Evolutionary conservation across 129 eudicot genomes (phyloP).

Genomic region (Gnaphalium uliginosum): DNA sequence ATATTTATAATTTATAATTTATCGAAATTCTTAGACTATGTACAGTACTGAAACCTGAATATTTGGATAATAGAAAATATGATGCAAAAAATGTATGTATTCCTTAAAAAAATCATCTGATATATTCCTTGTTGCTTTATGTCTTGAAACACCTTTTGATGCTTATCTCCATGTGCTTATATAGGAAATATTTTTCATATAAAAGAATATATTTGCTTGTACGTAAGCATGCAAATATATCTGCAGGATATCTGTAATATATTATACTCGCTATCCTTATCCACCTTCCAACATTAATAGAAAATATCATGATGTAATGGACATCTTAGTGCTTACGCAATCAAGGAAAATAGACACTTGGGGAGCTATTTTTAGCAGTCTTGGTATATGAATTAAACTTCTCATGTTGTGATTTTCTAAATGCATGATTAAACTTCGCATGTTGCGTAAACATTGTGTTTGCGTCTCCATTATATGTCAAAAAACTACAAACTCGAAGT

Average conservation of each 20-base stretch:
- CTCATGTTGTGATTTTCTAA: neutral
- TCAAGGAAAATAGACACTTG: constrained; percentile 19
- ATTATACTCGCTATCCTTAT: constrained; percentile 6
- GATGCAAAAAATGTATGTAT: constrained; percentile 15
- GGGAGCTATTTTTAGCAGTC: constrained; percentile 8
- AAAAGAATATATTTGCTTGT: constrained; percentile 29
- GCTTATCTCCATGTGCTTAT: constrained; percentile 28
- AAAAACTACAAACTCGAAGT: constrained; percentile 9
- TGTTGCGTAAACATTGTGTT: constrained; percentile 1
- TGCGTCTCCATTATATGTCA: neutral
- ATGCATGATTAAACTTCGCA: neutral
- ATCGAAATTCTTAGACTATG: constrained; percentile 15
- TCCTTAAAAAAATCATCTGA: neutral
- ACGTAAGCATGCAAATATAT: constrained; percentile 33
- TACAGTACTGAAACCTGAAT: constrained; percentile 14
- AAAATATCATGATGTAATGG: constrained; percentile 1
- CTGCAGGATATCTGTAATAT: constrained; percentile 19
- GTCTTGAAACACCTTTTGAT: constrained; percentile 26
- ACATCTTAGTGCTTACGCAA: neutral
- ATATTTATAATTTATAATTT: too few species aligned
- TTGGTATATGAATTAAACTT: constrained; percentile 19
- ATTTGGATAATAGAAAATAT: constrained; percentile 23
- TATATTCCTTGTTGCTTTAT: constrained; percentile 24
- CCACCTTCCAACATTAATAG: constrained; percentile 23
- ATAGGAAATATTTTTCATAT: constrained; percentile 11